Evolutionary conservation across 306 rosid genomes (phyloP).

Genomic region (Sechiopsis laciniata): DNA sequence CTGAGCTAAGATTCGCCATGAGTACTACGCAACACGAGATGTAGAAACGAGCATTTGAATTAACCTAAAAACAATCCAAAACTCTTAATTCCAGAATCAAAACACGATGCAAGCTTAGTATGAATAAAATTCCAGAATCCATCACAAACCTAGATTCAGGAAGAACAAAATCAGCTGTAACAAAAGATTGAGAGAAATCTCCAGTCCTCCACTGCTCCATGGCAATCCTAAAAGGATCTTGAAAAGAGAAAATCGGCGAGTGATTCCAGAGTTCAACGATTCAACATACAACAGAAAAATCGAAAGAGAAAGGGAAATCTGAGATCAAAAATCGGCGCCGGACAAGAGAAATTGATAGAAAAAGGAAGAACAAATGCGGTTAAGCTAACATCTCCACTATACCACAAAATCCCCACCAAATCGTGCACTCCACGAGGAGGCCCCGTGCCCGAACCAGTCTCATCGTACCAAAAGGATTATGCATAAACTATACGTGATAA

Average conservation of each 20-base stretch:
- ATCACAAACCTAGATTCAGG: constrained; percentile 39
- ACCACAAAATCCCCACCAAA: not conserved
- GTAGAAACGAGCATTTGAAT: not conserved
- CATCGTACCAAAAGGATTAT: too few species aligned
- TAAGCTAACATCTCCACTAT: constrained; percentile 16
- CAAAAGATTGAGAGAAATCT: constrained; percentile 29
- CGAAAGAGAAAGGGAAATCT: too few species aligned
- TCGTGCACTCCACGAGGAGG: constrained; percentile 20
- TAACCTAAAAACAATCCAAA: not conserved
- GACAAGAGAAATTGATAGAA: not conserved
- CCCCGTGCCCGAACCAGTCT: not conserved
- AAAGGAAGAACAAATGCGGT: not conserved
- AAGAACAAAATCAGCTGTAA: constrained; percentile 25
- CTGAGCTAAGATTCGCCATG: not conserved
- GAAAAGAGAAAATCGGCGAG: not conserved
- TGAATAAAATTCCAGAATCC: not conserved
- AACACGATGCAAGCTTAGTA: not conserved
- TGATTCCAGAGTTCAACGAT: constrained; percentile 1
- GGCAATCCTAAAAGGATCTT: too few species aligned
- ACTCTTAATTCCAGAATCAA: not conserved
- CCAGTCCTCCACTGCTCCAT: constrained; percentile 53
- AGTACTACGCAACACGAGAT: not conserved
- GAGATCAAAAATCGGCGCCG: too few species aligned
- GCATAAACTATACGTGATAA: too few species aligned
- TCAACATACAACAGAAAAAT: not conserved